phyloP scores from a whole-genome alignment of 1,139 yeast species.

The Diutina catenulata region DNA sequence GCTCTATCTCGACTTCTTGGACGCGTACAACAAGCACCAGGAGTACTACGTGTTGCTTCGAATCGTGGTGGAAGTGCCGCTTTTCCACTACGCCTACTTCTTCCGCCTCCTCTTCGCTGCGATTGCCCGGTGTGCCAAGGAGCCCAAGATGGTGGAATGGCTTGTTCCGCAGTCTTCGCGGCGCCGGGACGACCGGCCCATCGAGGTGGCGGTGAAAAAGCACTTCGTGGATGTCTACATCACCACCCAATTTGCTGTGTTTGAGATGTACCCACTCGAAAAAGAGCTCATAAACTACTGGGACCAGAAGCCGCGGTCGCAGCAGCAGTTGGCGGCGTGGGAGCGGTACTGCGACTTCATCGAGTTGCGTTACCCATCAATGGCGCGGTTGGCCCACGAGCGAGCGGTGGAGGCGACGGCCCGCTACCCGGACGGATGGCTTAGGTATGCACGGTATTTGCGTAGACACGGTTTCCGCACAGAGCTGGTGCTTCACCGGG shows the following conservation, averaged over 20 bases:
- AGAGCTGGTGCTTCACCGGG: not conserved
- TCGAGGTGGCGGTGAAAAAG: conserved; percentile 24
- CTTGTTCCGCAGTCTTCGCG: too few relatives aligned
- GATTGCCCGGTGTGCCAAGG: conserved; percentile 17
- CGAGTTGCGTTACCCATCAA: conserved; percentile 17
- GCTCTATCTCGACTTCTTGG: conserved; percentile 47
- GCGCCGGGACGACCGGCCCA: conserved; percentile 11
- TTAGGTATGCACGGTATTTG: not conserved
- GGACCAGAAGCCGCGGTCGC: conserved; percentile 27
- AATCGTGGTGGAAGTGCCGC: conserved; percentile 56
- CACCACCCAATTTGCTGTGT: conserved; percentile 49
- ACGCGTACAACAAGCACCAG: conserved; percentile 20
- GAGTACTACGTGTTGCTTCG: conserved; percentile 41
- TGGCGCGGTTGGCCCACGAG: not conserved
- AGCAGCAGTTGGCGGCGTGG: conserved; percentile 44
- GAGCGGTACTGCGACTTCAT: conserved; percentile 44
- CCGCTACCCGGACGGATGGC: not conserved
- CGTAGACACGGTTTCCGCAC: too few relatives aligned
- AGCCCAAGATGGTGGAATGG: conserved; percentile 10
- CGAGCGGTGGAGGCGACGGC: conserved; percentile 1
- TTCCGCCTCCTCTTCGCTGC: conserved; percentile 29
- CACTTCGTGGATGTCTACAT: conserved; percentile 41
- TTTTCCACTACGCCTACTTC: conserved; percentile 63
- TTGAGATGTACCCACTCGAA: conserved; percentile 56
- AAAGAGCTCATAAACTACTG: conserved; percentile 40